Evolutionary conservation across 1,284 basidiomycete species (phyloP).

Genomic region (Trichosporon asahii): DNA sequence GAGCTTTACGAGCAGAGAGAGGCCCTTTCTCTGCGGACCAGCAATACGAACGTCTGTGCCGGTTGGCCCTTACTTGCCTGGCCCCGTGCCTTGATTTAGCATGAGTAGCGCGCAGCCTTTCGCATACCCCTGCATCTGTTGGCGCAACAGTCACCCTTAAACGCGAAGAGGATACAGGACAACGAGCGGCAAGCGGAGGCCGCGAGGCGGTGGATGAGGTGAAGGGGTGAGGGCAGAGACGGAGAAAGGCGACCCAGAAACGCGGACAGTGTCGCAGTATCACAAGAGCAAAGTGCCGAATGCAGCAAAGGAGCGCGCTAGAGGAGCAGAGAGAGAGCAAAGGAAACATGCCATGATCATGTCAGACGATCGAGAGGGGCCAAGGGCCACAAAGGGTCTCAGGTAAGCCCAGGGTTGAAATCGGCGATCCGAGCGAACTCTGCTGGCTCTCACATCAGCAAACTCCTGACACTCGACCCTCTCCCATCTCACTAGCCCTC

Average conservation of each 20-base stretch:
- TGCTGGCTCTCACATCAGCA: background rate
- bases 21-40: background rate
- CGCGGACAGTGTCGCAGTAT: background rate
- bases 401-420: background rate
- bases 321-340: background rate
- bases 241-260: background rate
- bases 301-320: background rate
- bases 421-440: background rate
- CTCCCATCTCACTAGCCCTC: background rate
- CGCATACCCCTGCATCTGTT: background rate
- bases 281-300: background rate
- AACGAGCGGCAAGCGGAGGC: background rate
- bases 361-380: conserved; percentile 2
- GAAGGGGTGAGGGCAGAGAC: background rate
- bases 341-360: background rate
- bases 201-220: background rate
- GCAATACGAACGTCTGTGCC: background rate
- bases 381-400: background rate
- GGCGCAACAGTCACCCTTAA: background rate
- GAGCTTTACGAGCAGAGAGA: background rate
- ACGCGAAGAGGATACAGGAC: background rate
- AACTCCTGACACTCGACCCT: background rate
- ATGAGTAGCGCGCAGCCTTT: background rate
- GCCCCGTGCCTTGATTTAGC: background rate
- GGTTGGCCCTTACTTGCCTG: background rate